These are phyloP conservation scores for Microthyrium microscopicum DNA, from an alignment of 2,329 filamentous ascomycete genomes.

Conservation along the genomic window DNA sequence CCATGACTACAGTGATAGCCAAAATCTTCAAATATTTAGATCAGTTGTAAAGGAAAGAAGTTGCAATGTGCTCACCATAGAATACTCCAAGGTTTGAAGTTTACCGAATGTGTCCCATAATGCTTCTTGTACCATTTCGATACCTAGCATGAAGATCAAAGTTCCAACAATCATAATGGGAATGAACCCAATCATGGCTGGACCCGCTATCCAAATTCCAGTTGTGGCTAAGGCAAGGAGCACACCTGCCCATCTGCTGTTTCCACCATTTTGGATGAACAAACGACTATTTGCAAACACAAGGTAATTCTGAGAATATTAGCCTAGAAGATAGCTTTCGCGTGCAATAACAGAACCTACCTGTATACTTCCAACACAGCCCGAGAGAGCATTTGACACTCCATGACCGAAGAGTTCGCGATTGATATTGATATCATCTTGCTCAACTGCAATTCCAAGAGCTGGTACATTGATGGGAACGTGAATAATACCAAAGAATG, in stretches of 20 bases:
- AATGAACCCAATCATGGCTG: slow-evolving; percentile 79
- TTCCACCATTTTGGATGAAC: slow-evolving; percentile 83
- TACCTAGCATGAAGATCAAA: slow-evolving; percentile 85
- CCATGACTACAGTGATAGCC: slow-evolving; percentile 88
- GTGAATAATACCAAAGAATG: slow-evolving; percentile 92
- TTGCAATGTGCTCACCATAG: slow-evolving; percentile 46
- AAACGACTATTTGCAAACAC: slow-evolving; percentile 97
- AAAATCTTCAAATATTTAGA: slow-evolving; percentile 39
- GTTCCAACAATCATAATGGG: slow-evolving; percentile 94
- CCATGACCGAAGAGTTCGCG: slow-evolving; percentile 85
- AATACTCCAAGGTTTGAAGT: slow-evolving; percentile 70
- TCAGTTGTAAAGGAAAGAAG: neutral
- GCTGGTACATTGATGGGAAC: slow-evolving; percentile 97
- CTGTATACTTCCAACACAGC: slow-evolving; percentile 70
- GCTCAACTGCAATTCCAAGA: slow-evolving; percentile 72
- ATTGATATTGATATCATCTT: slow-evolving; percentile 84
- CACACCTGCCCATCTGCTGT: slow-evolving; percentile 70
- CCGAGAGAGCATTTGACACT: slow-evolving; percentile 81
- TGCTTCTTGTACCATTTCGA: slow-evolving; percentile 80
- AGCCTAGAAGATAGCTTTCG: neutral
- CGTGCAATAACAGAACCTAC: slow-evolving; percentile 17
- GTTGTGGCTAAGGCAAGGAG: slow-evolving; percentile 69
- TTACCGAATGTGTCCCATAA: slow-evolving; percentile 79
- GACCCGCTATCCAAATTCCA: slow-evolving; percentile 70
- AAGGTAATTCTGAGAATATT: slow-evolving; percentile 61